These are phyloP conservation scores for Cyclocybe cylindracea DNA, from an alignment of 768 basidiomycete genomes.

Conservation along the genomic window DNA sequence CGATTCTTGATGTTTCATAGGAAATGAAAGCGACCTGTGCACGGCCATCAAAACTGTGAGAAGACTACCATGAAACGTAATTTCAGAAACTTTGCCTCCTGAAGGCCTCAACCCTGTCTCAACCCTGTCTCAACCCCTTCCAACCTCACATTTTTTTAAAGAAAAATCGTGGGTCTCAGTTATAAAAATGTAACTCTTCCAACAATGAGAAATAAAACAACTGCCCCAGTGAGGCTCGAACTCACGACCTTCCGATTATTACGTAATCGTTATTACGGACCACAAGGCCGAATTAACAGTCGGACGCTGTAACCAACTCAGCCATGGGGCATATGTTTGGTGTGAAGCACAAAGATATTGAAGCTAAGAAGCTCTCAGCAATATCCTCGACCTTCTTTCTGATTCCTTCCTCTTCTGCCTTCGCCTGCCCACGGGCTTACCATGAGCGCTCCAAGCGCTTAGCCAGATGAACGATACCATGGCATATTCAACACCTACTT, in stretches of 20 bases:
- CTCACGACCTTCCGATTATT: constrained; percentile 74
- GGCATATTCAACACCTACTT: constrained; percentile 5
- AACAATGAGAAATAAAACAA: constrained; percentile 9
- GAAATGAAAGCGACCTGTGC: no score
- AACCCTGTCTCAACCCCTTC: no score
- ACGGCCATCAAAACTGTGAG: no score
- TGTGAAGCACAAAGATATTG: neutral
- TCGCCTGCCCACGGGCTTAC: neutral
- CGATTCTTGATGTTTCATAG: no score
- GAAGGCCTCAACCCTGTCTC: no score
- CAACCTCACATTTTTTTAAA: no score
- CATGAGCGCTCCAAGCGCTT: neutral
- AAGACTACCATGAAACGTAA: no score
- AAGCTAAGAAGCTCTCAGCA: no score
- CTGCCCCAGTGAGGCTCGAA: constrained; percentile 74
- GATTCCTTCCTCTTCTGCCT: neutral
- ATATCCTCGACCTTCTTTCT: neutral
- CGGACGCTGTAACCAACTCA: constrained; percentile 81
- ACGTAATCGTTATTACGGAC: neutral
- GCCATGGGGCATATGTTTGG: constrained; percentile 59
- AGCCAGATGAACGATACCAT: neutral
- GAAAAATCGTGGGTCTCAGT: no score
- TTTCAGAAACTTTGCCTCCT: no score
- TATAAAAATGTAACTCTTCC: neutral
- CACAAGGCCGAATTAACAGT: constrained; percentile 50